Conservation (phyloP, 2,329 filamentous ascomycete genomes). For the Pleurostoma richardsiae region DNA sequence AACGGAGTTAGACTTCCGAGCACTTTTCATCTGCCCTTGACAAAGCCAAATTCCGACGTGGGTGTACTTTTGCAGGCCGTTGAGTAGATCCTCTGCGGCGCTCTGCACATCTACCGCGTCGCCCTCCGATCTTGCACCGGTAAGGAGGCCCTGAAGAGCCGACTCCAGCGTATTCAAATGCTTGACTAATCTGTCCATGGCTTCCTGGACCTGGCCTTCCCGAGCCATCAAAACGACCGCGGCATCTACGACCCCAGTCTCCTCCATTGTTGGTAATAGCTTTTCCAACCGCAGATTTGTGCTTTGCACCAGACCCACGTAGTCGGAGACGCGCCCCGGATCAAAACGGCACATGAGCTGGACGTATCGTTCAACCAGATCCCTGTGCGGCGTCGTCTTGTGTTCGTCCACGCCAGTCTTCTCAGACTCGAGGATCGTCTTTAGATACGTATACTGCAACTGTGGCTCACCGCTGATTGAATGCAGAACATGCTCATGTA, state of each 20-base stretch:
- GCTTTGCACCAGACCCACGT: conserved; percentile 70
- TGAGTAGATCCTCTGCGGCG: conserved; percentile 68
- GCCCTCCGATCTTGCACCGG: conserved; percentile 50
- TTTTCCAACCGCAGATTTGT: conserved; percentile 74
- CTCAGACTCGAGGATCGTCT: conserved; percentile 65
- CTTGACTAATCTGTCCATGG: conserved; percentile 78
- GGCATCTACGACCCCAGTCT: conserved; percentile 85
- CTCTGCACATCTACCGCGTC: conserved; percentile 52
- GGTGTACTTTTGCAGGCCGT: conserved; percentile 80
- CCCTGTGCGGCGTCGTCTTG: conserved; percentile 36
- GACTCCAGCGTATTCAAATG: conserved; percentile 78
- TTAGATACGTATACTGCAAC: conserved; percentile 71
- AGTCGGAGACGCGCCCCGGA: conserved; percentile 76
- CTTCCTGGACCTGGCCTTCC: conserved; percentile 76
- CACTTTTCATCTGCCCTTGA: conserved; percentile 71
- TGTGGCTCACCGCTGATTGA: conserved; percentile 56
- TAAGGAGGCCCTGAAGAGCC: conserved; percentile 68
- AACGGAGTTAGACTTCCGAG: conserved; percentile 37
- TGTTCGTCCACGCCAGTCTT: conserved; percentile 26
- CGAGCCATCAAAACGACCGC: conserved; percentile 86
- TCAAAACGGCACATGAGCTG: conserved; percentile 88
- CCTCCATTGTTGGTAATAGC: conserved; percentile 82
- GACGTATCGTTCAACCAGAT: conserved; percentile 78
- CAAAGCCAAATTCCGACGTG: conserved; percentile 96
- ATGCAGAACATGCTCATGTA: conserved; percentile 63